Base-by-base conservation (phyloP, 2,329 filamentous ascomycete species). In the Tolypocladium ovalisporum region DNA sequence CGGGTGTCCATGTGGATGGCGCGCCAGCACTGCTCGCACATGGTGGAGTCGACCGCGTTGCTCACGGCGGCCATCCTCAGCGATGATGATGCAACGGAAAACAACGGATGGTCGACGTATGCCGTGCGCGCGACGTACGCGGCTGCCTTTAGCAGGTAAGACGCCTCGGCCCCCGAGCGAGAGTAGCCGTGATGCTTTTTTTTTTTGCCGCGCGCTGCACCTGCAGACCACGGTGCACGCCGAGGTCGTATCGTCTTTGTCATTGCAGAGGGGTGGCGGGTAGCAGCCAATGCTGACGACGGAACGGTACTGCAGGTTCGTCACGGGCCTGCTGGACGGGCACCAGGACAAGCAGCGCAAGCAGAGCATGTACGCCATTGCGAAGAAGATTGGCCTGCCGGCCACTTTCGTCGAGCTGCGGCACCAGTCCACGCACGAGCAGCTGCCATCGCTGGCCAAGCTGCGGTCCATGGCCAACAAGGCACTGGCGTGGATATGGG, bases 371-470 rank as follows among this genome's bases (percentile, higher is more conserved):
- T 87, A 88, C 71, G 79, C 81, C 47, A 78, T 87, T 29, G 87
- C 86, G 59, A 85, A 82, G 69, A 83, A 79, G 42, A 82, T 90
- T 58, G 84, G 82, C 0, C 73, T 91, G 58, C 87, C 88, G 0
- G 84, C 86, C 0, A 86, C 87, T 0, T 95, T 96, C 71, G 90
- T 97, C 56, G 91, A 96, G 75, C 77, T 95, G 58, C 83, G 92
- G 52, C 92, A 97, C 70, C 89, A 95, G 73, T 89, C 89, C 49
- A 95, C 91, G 44, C 92, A 97, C 70, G 89, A 95, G 70, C 88
- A 91, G 68, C 76, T 96, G 57, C 92, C 92, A 0, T 85, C 86
- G 1, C 76, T 96, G 56, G 78, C 82, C 13, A 85, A 90, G 61
- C 76, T 97, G 60, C 82, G 90, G 55, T 79, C 79, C 39, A 88